Evolutionary conservation across 306 rosid species (phyloP), one percentile per base, ranked within the genome.

Genomic region (Trifolium subterraneum): DNA sequence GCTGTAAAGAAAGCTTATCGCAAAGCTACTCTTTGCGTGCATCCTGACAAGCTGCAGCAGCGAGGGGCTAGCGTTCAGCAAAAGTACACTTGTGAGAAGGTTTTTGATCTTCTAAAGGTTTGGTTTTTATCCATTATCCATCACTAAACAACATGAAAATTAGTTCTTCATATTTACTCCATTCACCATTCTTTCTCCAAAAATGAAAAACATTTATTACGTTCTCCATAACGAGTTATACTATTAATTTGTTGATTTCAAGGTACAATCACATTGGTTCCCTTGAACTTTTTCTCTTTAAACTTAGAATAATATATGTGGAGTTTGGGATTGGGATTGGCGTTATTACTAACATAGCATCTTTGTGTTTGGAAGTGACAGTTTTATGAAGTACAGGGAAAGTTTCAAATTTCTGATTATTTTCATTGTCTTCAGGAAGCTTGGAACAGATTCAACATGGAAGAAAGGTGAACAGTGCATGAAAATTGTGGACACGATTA

Each of bases 31-130:
- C 97, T 91, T 66, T 90, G 61, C 38, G 97, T 93, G 75, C 98
- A 93, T 80, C 98, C 97, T 16, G 98, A 93, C 89, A 93, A 89
- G 80, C 72, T 93, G 82, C 98, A 93, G 82, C 98, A 93, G 84
- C 88, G 98, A 23, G 96, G 98, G 15, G 98, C 97, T 41, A 91
- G 84, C 87, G 88, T 89, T 73, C 96, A 89, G 79, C 98, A 93
- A 56, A 93, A 91, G 83, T 88, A 89, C 88, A 80, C 67, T 27
- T 93, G 97, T 63, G 98, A 93, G 82, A 93, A 93, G 88, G 98
- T 91, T 85, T 93, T 91, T 60, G 97, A 93, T 89, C 98, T 93
- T 78, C 85, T 93, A 54, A 88, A 93, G 98, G 98, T 91, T 76
- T 35, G 92, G 68, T 14, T 39, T 63, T 64, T 27, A 16, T 47